Evolutionary conservation across 371 early-diverging fungal species (phyloP), one percentile per base, ranked within the genome.

Genomic region (Mortierella sp.): DNA sequence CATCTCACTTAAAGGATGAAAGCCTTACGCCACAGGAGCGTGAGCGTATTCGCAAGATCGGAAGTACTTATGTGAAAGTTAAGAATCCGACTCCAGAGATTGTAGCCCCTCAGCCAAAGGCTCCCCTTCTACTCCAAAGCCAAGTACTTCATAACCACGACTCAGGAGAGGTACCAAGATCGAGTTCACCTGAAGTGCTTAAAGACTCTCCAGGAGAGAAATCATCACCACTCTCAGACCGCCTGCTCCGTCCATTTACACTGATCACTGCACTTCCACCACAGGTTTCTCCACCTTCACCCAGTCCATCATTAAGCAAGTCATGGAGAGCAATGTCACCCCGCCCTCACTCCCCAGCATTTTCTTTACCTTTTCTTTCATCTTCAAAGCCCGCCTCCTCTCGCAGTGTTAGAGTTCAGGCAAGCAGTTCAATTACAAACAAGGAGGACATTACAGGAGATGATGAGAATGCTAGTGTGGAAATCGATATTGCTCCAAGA

Each of bases 41-140:
- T 1, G 68, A 63, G 40, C 68, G 64, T 7, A 51, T 63, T 19
- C 64, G 68, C 12, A 66, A 74, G 35, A 74, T 67, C 29, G 68
- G 68, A 15, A 64, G 60, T 22, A 45, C 60, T 1, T 74, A 68
- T 67, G 34, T 74, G 32, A 68, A 74, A 28, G 47, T 74, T 42
- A 64, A 60, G 68, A 58, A 34, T 34, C 64, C 68, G 1, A 34
- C 15, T 6, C 47, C 34, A 1, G 66, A 57, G 10, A 58, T 74
- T 34, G 53, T 64, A 26, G 67, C 64, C 12, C 74, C 68, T 42
- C 67, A 64, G 26, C 60, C 68, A 37, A 63, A 53, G 54, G 3
- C 26, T 0, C 43, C 59, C 3, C 53, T 57, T 1, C 19, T 35
- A 10, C 23, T 62, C 35, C 67, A 45, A 19, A 35, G 29, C 37